A percentile compares a stretch with the other conserved stretches of the same genome.
Evolutionary conservation across 129 eudicot genomes (phyloP).

Genomic region (Chrysanthemum makinoi): DNA sequence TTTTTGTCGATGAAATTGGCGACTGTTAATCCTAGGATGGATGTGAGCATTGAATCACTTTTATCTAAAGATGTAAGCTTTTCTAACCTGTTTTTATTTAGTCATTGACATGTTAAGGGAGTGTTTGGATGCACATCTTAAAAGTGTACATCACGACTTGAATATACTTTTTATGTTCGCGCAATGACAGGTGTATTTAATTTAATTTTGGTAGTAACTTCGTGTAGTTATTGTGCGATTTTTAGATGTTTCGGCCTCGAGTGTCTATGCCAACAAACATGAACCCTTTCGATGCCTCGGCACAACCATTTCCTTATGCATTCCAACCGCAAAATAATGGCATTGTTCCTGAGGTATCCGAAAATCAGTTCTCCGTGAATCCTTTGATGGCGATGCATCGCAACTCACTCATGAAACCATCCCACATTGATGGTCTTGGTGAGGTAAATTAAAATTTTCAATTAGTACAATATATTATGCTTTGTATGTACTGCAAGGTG

Average conservation of each 20-base stretch:
- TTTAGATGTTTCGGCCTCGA: constrained; percentile 50
- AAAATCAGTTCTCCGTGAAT: constrained; percentile 32
- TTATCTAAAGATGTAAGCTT: constrained; percentile 74
- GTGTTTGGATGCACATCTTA: background rate
- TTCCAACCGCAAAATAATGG: constrained; percentile 27
- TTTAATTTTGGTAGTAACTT: background rate
- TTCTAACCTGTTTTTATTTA: background rate
- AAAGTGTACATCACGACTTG: background rate
- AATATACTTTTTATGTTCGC: background rate
- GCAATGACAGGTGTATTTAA: background rate
- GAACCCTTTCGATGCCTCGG: constrained; percentile 45
- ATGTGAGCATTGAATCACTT: constrained; percentile 64
- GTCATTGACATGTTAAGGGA: background rate
- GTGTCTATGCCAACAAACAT: constrained; percentile 40
- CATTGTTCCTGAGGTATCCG: constrained; percentile 34
- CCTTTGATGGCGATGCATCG: constrained; percentile 39
- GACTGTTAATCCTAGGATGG: constrained; percentile 77
- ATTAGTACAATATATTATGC: background rate
- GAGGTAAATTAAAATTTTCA: constrained; percentile 33
- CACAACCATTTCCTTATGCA: constrained; percentile 43
- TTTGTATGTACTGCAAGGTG: constrained; percentile 3
- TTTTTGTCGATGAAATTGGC: constrained; percentile 95
- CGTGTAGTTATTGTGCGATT: background rate
- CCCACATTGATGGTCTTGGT: constrained; percentile 33
- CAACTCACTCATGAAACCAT: constrained; percentile 38